Conservation (phyloP, 1,139 yeast species). For the Casaregolazyma lundiana region DNA sequence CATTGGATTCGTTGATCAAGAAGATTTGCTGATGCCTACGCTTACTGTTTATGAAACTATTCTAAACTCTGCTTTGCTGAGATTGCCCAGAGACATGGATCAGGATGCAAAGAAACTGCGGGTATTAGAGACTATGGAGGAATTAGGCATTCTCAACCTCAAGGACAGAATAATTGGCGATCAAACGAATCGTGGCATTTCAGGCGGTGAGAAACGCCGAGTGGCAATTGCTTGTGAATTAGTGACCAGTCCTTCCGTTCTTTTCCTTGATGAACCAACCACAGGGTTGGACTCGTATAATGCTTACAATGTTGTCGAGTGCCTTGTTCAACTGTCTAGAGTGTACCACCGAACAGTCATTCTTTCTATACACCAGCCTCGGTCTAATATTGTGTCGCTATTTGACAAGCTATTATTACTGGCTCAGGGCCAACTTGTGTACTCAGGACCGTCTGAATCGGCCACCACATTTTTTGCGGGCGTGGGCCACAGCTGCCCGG, state of each 20-base stretch:
- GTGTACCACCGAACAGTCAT: conserved; percentile 82
- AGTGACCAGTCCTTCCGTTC: conserved; percentile 63
- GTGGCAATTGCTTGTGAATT: conserved; percentile 80
- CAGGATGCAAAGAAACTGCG: conserved; percentile 66
- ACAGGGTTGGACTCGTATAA: conserved; percentile 92
- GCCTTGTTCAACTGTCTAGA: conserved; percentile 72
- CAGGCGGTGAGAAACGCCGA: conserved; percentile 88
- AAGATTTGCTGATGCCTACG: conserved; percentile 85
- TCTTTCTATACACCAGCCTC: conserved; percentile 95
- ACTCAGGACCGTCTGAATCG: conserved; percentile 55
- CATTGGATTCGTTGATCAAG: conserved; percentile 97
- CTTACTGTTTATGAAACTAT: conserved; percentile 94
- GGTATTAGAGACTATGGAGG: conserved; percentile 79
- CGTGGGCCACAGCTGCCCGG: conserved; percentile 78
- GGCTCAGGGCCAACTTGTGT: conserved; percentile 80
- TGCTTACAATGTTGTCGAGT: conserved; percentile 86
- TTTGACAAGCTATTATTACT: conserved; percentile 78
- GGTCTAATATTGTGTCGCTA: conserved; percentile 87
- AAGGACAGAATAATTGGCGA: conserved; percentile 86
- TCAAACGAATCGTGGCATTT: conserved; percentile 84
- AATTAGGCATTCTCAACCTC: conserved; percentile 74
- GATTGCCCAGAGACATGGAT: conserved; percentile 79
- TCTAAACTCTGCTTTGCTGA: conserved; percentile 79
- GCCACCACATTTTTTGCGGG: conserved; percentile 71
- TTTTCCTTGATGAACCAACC: conserved; percentile 85